Evolutionary conservation across 306 rosid species (phyloP).

Genomic region (Pachyrhizus erosus): DNA sequence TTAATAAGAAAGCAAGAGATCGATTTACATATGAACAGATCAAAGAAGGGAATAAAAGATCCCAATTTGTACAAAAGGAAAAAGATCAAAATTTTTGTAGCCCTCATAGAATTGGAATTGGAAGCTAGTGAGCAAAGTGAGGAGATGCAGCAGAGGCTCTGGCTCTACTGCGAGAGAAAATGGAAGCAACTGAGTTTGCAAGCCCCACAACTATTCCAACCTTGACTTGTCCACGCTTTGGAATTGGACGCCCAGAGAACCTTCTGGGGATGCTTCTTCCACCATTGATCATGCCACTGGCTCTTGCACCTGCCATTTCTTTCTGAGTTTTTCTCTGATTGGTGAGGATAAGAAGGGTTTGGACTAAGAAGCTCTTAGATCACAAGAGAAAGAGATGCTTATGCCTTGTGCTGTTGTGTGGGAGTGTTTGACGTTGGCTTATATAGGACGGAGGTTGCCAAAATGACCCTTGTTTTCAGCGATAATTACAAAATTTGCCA

Average conservation of each 20-base stretch:
- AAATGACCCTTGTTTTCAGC: not conserved
- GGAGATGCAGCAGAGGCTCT: not conserved
- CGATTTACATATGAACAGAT: conserved; percentile 30
- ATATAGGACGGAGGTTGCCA: not conserved
- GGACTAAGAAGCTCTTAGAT: not conserved
- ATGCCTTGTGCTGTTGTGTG: not conserved
- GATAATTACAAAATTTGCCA: conserved; percentile 4
- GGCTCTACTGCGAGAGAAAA: conserved; percentile 49
- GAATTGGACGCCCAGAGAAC: conserved; percentile 58
- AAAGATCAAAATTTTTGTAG: conserved; percentile 33
- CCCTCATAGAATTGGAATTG: too few species aligned
- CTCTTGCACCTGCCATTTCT: conserved; percentile 50
- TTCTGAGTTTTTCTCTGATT: not conserved
- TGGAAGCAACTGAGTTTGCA: conserved; percentile 74
- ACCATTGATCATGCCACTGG: conserved; percentile 42
- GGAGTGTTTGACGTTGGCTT: not conserved
- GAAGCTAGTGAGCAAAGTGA: conserved; percentile 10
- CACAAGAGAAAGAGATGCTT: not conserved
- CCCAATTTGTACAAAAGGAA: conserved; percentile 35
- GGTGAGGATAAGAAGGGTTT: not conserved
- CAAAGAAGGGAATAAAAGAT: not conserved
- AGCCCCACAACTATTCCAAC: conserved; percentile 62
- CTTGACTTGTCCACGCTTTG: conserved; percentile 78
- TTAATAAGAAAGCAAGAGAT: not conserved
- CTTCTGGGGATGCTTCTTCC: conserved; percentile 44